Conservation (phyloP, 768 basidiomycete species). For the Termitomyces sp. region DNA sequence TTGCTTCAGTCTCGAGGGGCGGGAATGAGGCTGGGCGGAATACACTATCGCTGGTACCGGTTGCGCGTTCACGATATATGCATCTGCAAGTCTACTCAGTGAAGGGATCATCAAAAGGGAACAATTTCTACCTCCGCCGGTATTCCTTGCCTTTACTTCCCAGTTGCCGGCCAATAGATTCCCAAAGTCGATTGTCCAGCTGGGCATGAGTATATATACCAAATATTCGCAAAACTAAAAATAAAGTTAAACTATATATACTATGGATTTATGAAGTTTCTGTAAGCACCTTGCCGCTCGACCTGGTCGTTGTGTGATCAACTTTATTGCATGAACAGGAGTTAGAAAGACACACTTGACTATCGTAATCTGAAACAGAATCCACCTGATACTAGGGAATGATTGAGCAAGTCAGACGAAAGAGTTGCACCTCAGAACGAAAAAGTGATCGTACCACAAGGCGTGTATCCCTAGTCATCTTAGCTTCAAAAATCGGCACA, state of each 20-base stretch:
- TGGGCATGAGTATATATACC: constrained; percentile 35
- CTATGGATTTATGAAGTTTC: background rate
- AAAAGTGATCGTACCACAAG: constrained; percentile 10
- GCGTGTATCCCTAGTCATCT: constrained; percentile 14
- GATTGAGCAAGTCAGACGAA: background rate
- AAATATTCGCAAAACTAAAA: constrained; percentile 13
- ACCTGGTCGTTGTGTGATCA: constrained; percentile 2
- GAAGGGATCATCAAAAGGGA: background rate
- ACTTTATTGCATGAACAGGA: background rate
- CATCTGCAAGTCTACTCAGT: constrained; percentile 33
- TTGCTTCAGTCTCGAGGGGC: constrained; percentile 24
- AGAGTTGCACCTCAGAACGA: background rate
- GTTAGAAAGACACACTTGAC: background rate
- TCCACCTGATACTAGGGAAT: constrained; percentile 16
- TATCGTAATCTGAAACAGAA: constrained; percentile 12
- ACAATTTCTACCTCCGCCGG: constrained; percentile 36
- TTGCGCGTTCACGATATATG: constrained; percentile 34
- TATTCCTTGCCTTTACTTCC: constrained; percentile 48
- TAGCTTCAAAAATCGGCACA: constrained; percentile 17
- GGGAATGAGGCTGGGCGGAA: constrained; percentile 54
- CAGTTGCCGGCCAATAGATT: constrained; percentile 35
- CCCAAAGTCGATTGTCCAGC: constrained; percentile 35
- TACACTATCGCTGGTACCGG: constrained; percentile 35
- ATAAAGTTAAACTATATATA: background rate
- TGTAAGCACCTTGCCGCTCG: constrained; percentile 13